A percentile compares a stretch with the other conserved stretches of the same genome.
These are phyloP conservation scores for Hanseniaspora mollemarum DNA, from an alignment of 805 yeast genomes.

Conservation along the genomic window DNA sequence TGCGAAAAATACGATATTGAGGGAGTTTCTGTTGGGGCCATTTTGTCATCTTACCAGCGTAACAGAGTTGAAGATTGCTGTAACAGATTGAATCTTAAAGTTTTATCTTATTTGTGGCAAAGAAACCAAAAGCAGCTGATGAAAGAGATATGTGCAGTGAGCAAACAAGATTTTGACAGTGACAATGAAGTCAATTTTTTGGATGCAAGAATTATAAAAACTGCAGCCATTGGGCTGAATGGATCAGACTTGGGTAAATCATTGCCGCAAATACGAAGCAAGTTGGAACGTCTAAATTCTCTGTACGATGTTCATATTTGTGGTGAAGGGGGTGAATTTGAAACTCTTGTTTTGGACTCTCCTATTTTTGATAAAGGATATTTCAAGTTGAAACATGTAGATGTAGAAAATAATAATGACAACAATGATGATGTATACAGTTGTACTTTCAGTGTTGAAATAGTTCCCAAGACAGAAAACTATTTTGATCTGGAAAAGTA, in stretches of 20 bases:
- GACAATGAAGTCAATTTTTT: slow-evolving; percentile 23
- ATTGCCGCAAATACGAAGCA: slow-evolving; percentile 50
- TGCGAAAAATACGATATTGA: slow-evolving; percentile 46
- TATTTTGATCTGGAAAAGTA: slow-evolving; percentile 24
- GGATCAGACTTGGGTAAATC: slow-evolving; percentile 56
- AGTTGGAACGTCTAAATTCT: slow-evolving; percentile 43
- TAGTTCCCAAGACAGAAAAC: slow-evolving; percentile 32
- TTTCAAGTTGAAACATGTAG: slow-evolving; percentile 5
- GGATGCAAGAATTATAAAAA: slow-evolving; percentile 82
- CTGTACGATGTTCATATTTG: slow-evolving; percentile 81
- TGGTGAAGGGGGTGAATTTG: slow-evolving; percentile 99
- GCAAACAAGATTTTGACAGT: slow-evolving; percentile 21
- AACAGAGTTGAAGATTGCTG: slow-evolving; percentile 90
- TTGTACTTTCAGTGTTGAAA: slow-evolving; percentile 43
- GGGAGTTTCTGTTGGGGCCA: slow-evolving; percentile 93
- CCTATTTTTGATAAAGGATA: slow-evolving; percentile 57
- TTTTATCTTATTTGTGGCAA: slow-evolving; percentile 82
- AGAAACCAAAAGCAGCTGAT: slow-evolving; percentile 68
- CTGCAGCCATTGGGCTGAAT: slow-evolving; percentile 80
- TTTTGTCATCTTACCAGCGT: slow-evolving; percentile 87
- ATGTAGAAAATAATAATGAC: slow-evolving; percentile 32
- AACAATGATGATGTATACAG: slow-evolving; percentile 59
- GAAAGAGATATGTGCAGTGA: slow-evolving; percentile 57
- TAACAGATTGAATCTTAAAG: slow-evolving; percentile 51
- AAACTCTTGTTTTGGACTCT: slow-evolving; percentile 81